Base-by-base conservation (phyloP, 164 flowering plant genomes). In the Santalum album region DNA sequence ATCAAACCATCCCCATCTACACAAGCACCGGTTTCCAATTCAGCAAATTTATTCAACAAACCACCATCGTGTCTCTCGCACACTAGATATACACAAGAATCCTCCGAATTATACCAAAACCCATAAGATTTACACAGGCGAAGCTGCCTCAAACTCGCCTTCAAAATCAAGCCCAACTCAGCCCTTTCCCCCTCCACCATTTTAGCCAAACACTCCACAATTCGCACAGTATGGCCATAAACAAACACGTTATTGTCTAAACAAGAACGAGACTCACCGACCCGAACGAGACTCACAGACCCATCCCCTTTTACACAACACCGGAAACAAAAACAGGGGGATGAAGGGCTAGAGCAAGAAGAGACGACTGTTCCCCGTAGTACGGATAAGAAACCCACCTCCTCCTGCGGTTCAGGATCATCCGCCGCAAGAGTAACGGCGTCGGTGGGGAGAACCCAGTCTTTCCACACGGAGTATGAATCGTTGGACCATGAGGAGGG, bases 51-150 rank as follows among this genome's bases (percentile, higher is more conserved):
- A 25, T 71, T 57, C 49, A 54, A 18, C 17, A 68, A 35, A 52
- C 53, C 65, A 11, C 53, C 61, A 29, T 26, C 34, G 20, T 52
- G 16, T 39, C 62, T 72, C 72, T 89, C 84, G 55, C 65, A 73
- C 7, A 84, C 94, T 38, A 92, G 53, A 63, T 74, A 84, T 46
- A 88, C 55, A 62, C 48, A 50, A 32, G 74, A 72, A 66, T 74
- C 75, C 45, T 60, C 67, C 61, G 51, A 48, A 78, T 79, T 53
- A 71, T 74, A 74, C 94, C 95, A 89, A 56, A 92, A 66, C 24
- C 98, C 98, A 63, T 64, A 79, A 62, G 59, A 68, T 38, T 45
- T 64, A 69, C 82, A 73, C 6, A 78, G 49, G 42, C 69, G 52
- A 10, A 55, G 17, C 45, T 52, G 56, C 26, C 57, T 72, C 27